These are phyloP conservation scores for Phylloporus arenicola DNA, from an alignment of 768 basidiomycete genomes.

Conservation along the genomic window DNA sequence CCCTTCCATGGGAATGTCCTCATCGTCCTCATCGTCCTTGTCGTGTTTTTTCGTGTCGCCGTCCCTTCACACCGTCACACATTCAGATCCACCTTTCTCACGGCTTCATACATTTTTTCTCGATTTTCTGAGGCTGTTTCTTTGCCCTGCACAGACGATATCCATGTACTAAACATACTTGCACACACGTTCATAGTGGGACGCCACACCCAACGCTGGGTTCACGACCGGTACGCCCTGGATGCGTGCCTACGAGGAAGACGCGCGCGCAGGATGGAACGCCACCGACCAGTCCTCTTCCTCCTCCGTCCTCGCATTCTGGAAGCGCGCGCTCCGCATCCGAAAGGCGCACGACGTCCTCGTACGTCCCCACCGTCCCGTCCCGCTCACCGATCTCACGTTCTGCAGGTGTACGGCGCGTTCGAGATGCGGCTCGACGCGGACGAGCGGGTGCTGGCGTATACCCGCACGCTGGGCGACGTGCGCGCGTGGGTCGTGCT, in stretches of 20 bases:
- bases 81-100: background rate
- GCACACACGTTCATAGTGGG: slow-evolving; percentile 42
- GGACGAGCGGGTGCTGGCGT: slow-evolving; percentile 44
- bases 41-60: background rate
- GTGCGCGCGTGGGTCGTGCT: slow-evolving; percentile 38
- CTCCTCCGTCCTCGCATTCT: slow-evolving; percentile 51
- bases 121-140: background rate
- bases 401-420: slow-evolving; percentile 34
- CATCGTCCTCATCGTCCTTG: background rate
- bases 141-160: background rate
- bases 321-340: slow-evolving; percentile 47
- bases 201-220: slow-evolving; percentile 48
- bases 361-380: slow-evolving; percentile 37
- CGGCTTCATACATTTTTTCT: background rate
- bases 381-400: background rate
- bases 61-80: background rate
- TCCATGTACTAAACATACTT: background rate
- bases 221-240: slow-evolving; percentile 64
- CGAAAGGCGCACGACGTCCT: slow-evolving; percentile 36
- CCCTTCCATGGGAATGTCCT: background rate
- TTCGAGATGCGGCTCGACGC: slow-evolving; percentile 45
- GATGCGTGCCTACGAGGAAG: slow-evolving; percentile 75
- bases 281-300: slow-evolving; percentile 9
- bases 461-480: slow-evolving; percentile 37
- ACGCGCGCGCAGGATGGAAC: slow-evolving; percentile 22